Conservation (phyloP, 495 filamentous ascomycete genomes). For the Aspergillus kassunensis region DNA sequence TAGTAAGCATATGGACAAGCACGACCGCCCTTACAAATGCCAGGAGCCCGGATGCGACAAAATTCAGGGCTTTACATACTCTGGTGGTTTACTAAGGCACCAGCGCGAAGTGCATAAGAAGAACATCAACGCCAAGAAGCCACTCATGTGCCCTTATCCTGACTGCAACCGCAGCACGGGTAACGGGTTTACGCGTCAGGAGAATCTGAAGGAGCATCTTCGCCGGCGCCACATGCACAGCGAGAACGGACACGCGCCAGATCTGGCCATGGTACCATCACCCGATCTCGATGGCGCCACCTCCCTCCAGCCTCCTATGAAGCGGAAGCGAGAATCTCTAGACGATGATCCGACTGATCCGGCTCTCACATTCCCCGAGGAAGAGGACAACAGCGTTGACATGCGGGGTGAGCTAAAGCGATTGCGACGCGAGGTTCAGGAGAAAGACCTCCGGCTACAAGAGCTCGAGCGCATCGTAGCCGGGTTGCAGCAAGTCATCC, state of each 20-base stretch:
- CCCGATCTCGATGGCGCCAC: slow-evolving; percentile 30
- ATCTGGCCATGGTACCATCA: slow-evolving; percentile 26
- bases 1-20: slow-evolving; percentile 97
- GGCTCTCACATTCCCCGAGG: slow-evolving; percentile 26
- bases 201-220: slow-evolving; percentile 89
- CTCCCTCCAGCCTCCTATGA: slow-evolving; percentile 27
- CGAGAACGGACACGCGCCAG: slow-evolving; percentile 39
- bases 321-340: slow-evolving; percentile 46
- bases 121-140: slow-evolving; percentile 77
- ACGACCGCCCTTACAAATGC: slow-evolving; percentile 88
- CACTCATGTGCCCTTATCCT: slow-evolving; percentile 72
- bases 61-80: slow-evolving; percentile 89
- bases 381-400: slow-evolving; percentile 43
- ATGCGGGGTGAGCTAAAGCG: slow-evolving; percentile 55
- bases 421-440: slow-evolving; percentile 52
- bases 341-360: slow-evolving; percentile 24
- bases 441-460: slow-evolving; percentile 45
- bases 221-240: slow-evolving; percentile 71
- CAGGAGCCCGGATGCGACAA: slow-evolving; percentile 73
- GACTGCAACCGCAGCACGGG: slow-evolving; percentile 86
- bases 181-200: slow-evolving; percentile 77
- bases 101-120: slow-evolving; percentile 88
- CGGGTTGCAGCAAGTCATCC: slow-evolving; percentile 40
- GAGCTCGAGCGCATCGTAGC: slow-evolving; percentile 45
- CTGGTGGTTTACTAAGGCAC: slow-evolving; percentile 80